phyloP scores from a whole-genome alignment of 2,329 filamentous ascomycete species.

The Fusarium clavum region DNA sequence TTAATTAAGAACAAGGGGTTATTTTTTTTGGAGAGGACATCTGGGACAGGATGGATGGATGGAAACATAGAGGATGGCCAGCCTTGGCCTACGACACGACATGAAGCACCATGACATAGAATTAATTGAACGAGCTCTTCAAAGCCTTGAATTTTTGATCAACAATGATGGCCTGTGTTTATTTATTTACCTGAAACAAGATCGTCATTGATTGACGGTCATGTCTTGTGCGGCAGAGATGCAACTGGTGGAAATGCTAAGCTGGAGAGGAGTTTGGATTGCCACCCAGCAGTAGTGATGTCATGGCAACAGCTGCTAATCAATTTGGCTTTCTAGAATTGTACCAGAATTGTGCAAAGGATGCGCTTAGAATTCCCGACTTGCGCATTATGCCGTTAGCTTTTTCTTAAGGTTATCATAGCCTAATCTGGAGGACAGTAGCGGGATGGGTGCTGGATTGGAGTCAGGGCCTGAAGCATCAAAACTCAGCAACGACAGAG shows the following conservation, averaged over 20 bases:
- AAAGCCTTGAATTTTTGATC: not conserved
- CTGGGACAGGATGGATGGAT: not conserved
- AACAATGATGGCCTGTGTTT: not conserved
- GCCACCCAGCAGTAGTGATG: not conserved
- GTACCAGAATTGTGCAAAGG: not conserved
- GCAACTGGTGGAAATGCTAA: not conserved
- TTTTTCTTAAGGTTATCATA: not conserved
- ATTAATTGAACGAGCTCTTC: not conserved
- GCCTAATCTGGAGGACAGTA: not conserved
- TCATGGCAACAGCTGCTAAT: not conserved
- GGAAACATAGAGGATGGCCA: conserved; percentile 7
- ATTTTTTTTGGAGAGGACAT: not conserved
- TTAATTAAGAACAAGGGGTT: not conserved
- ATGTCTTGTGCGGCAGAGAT: not conserved
- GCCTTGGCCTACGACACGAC: conserved; percentile 1
- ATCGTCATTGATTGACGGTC: not conserved
- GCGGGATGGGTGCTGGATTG: too few relatives aligned
- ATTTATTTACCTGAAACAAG: conserved; percentile 2
- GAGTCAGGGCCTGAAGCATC: too few relatives aligned
- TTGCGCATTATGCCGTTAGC: not conserved
- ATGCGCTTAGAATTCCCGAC: not conserved
- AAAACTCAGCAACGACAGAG: too few relatives aligned
- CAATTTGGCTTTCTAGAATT: not conserved
- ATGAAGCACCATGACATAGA: conserved; percentile 21
- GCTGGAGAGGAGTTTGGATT: not conserved